Conservation (phyloP, 2,329 filamentous ascomycete genomes). For the Botrytis pseudocinerea region DNA sequence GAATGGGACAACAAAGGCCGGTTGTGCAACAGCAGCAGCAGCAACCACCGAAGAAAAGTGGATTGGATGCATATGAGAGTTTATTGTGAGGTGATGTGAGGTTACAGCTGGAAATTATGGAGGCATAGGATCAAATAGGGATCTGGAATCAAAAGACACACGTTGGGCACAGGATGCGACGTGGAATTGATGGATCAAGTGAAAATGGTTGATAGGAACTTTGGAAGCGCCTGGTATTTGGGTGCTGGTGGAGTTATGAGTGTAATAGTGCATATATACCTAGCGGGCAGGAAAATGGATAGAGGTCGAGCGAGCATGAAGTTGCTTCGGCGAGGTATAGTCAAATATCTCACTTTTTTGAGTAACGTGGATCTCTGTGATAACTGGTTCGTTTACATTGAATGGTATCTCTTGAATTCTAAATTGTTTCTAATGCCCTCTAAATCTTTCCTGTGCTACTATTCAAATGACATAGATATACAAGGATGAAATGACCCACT, state of each 20-base stretch:
- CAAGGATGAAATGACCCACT: not conserved
- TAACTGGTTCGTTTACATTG: not conserved
- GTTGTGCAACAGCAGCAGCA: conserved; percentile 29
- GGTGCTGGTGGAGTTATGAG: conserved; percentile 9
- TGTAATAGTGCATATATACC: conserved; percentile 8
- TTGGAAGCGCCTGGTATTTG: not conserved
- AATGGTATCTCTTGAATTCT: not conserved
- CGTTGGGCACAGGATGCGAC: not conserved
- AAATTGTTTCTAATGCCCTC: not conserved
- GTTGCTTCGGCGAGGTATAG: not conserved
- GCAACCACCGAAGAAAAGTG: conserved; percentile 43
- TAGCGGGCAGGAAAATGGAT: not conserved
- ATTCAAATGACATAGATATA: conserved; percentile 1
- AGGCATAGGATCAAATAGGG: not conserved
- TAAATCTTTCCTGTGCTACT: not conserved
- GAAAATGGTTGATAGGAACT: not conserved
- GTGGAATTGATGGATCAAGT: not conserved
- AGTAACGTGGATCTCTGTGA: not conserved
- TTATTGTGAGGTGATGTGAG: conserved; percentile 45
- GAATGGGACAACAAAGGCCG: conserved; percentile 24
- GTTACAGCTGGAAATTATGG: too few relatives aligned
- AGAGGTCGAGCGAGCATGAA: not conserved
- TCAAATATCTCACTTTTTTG: not conserved
- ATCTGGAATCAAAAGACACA: not conserved
- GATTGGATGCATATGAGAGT: conserved; percentile 58